Evolutionary conservation across 306 rosid species (phyloP).

Genomic region (Malus sylvestris): DNA sequence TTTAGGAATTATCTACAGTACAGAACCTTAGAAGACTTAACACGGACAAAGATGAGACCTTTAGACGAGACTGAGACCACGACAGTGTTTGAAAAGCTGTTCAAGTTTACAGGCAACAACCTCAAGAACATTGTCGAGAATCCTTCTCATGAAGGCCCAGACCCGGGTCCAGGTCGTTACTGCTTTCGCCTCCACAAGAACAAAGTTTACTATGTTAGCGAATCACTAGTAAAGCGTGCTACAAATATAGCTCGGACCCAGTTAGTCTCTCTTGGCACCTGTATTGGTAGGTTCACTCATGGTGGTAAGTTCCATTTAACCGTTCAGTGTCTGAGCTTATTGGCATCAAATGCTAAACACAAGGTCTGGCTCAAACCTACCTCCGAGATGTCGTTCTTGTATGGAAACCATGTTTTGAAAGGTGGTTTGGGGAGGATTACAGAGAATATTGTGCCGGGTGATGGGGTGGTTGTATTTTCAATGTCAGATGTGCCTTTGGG

Average conservation of each 20-base stretch:
- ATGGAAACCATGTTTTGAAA: slow-evolving; percentile 82
- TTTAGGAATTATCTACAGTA: neutral
- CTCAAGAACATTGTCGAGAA: slow-evolving; percentile 79
- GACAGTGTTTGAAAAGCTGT: slow-evolving; percentile 69
- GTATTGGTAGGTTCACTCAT: slow-evolving; percentile 85
- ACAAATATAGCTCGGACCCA: slow-evolving; percentile 62
- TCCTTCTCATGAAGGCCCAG: slow-evolving; percentile 89
- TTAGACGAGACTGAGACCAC: slow-evolving; percentile 76
- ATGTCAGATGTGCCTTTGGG: slow-evolving; percentile 90
- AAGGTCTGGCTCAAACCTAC: slow-evolving; percentile 92
- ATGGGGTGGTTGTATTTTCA: slow-evolving; percentile 83
- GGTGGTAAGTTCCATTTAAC: slow-evolving; percentile 82
- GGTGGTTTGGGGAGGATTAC: slow-evolving; percentile 84
- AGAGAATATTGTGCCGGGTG: slow-evolving; percentile 63
- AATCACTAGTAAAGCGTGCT: slow-evolving; percentile 78
- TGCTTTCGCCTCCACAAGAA: slow-evolving; percentile 88
- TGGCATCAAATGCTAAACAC: slow-evolving; percentile 77
- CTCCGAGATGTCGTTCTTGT: slow-evolving; percentile 76
- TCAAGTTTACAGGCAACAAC: slow-evolving; percentile 83
- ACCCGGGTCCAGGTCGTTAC: slow-evolving; percentile 57
- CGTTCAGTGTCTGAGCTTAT: slow-evolving; percentile 47
- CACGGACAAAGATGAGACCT: slow-evolving; percentile 52
- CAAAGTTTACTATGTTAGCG: slow-evolving; percentile 68
- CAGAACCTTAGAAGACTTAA: neutral
- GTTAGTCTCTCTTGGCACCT: slow-evolving; percentile 64